These are phyloP conservation scores for Thalassiosira mediterranea DNA, from an alignment of 352 stramenopile species.

Conservation along the genomic window DNA sequence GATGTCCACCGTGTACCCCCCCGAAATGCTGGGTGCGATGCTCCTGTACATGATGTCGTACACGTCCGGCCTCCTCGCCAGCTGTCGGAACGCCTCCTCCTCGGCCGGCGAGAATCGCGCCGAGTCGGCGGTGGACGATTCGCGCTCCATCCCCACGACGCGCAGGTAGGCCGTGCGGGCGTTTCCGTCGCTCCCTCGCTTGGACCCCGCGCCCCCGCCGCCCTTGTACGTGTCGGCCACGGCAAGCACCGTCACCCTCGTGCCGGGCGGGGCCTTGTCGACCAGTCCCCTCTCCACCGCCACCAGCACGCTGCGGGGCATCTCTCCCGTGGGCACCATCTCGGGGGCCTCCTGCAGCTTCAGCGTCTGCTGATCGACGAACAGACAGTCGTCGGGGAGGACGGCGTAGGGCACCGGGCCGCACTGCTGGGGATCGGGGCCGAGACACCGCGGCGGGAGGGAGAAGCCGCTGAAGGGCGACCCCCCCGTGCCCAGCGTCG, in stretches of 20 bases:
- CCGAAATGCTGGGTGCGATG: slow-evolving; percentile 94
- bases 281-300: slow-evolving; percentile 94
- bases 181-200: slow-evolving; percentile 70
- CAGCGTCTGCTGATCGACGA: slow-evolving; percentile 98
- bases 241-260: slow-evolving; percentile 93
- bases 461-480: slow-evolving; percentile 40
- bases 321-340: slow-evolving; percentile 97
- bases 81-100: slow-evolving; percentile 95
- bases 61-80: slow-evolving; percentile 89
- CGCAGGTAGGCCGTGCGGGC: slow-evolving; percentile 94
- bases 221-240: slow-evolving; percentile 94
- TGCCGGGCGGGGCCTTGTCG: slow-evolving; percentile 94
- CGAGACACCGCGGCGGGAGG: slow-evolving; percentile 25
- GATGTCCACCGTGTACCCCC: slow-evolving; percentile 96
- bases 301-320: slow-evolving; percentile 95
- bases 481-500: no score
- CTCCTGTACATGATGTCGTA: slow-evolving; percentile 90
- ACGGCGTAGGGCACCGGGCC: slow-evolving; percentile 90
- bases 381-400: slow-evolving; percentile 91
- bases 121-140: slow-evolving; percentile 91
- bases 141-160: slow-evolving; percentile 94
- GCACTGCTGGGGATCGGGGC: slow-evolving; percentile 66
- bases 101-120: slow-evolving; percentile 95
- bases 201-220: slow-evolving; percentile 36
- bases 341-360: slow-evolving; percentile 96